A percentile compares a stretch with the other conserved stretches of the same genome.
These are phyloP conservation scores for Prunus mira DNA, from an alignment of 306 rosid genomes.

Conservation along the genomic window DNA sequence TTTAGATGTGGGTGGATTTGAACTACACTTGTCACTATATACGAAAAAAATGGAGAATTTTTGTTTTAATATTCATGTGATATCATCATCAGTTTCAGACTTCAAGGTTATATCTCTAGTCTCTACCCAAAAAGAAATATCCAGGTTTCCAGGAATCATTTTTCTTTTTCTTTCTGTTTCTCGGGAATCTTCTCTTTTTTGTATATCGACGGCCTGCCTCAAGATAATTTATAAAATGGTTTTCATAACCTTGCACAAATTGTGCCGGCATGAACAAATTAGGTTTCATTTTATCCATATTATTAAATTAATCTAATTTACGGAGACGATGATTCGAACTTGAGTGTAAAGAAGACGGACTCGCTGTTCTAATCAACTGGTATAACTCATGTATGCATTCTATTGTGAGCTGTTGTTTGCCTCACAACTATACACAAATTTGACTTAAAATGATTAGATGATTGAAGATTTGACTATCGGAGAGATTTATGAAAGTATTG, in stretches of 20 bases:
- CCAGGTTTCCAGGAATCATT: constrained; percentile 22
- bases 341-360: accelerated
- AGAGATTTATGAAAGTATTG: not conserved
- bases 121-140: not conserved
- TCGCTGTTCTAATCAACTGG: accelerated
- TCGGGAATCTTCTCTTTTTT: not conserved
- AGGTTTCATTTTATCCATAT: too few species aligned
- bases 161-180: constrained; percentile 10
- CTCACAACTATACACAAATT: not conserved
- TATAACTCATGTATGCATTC: too few species aligned
- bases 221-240: not conserved
- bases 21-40: not conserved
- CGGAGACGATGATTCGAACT: accelerated
- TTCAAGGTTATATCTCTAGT: not conserved
- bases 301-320: too few species aligned
- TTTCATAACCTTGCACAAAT: not conserved
- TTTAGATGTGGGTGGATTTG: not conserved
- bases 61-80: not conserved
- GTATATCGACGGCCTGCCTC: not conserved
- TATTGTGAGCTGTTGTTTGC: too few species aligned
- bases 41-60: not conserved
- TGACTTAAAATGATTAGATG: not conserved
- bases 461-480: too few species aligned
- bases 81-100: constrained; percentile 7
- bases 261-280: too few species aligned